A percentile compares a stretch with the other conserved stretches of the same genome.
Evolutionary conservation across 1,284 basidiomycete species (phyloP).

Genomic region (Ustilago hordei): DNA sequence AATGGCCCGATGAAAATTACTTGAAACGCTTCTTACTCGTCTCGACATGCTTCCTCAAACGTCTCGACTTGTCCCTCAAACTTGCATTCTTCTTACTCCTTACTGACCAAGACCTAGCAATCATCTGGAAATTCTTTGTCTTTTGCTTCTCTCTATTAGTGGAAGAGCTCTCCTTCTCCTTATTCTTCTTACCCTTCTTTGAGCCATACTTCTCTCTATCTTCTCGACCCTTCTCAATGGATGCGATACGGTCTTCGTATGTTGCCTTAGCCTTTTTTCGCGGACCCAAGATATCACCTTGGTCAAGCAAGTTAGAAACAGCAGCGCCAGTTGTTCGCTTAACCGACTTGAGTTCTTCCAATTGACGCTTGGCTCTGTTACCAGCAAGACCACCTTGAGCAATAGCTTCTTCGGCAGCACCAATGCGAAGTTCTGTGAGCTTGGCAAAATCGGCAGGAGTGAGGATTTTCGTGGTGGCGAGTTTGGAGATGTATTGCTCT

Average conservation of each 20-base stretch:
- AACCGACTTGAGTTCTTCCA: conserved; percentile 76
- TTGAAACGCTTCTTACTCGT: conserved; percentile 61
- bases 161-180: conserved; percentile 58
- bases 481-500: conserved; percentile 57
- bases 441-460: conserved; percentile 97
- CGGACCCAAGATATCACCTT: conserved; percentile 82
- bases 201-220: conserved; percentile 92
- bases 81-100: conserved; percentile 66
- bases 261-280: conserved; percentile 93
- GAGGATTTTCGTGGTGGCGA: conserved; percentile 88
- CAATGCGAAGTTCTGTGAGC: conserved; percentile 86
- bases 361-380: conserved; percentile 56
- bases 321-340: conserved; percentile 72
- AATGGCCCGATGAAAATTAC: conserved; percentile 15
- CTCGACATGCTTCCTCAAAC: conserved; percentile 63
- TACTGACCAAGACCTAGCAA: conserved; percentile 61
- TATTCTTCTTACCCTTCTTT: conserved; percentile 69
- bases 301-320: conserved; percentile 68
- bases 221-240: conserved; percentile 90
- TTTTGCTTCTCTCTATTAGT: conserved; percentile 66
- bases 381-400: conserved; percentile 56
- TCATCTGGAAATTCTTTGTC: conserved; percentile 68
- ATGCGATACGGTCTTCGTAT: conserved; percentile 93
- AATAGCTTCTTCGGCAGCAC: conserved; percentile 78
- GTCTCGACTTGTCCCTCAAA: conserved; percentile 63